Evolutionary conservation across 2,329 filamentous ascomycete genomes (phyloP), one percentile per base, ranked within the genome.

Genomic region (Curvularia spicifera): DNA sequence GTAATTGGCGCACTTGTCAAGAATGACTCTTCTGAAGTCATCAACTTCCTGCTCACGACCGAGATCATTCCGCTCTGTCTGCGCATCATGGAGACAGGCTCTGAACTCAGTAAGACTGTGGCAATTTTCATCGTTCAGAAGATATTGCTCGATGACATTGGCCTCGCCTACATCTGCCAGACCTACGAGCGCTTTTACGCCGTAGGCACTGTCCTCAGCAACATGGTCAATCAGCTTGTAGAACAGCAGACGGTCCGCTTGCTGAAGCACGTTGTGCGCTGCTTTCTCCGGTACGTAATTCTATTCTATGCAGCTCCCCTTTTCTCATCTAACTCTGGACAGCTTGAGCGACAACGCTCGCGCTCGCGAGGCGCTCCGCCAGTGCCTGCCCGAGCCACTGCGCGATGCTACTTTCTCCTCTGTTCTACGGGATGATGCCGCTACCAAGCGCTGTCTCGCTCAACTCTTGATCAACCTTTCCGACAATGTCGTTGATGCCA

Each of bases 61-160:
- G 95, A 99, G 80, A 99, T 99, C 68, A 99, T 99, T 57, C 95
- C 95, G 9, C 86, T 99, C 12, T 99, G 95, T 78, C 88, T 99
- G 44, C 89, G 95, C 60, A 99, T 99, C 73, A 99, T 99, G 95
- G 95, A 99, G 82, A 99, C 95, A 0, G 95, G 95, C 49, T 97
- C 93, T 0, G 95, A 99, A 79, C 85, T 99, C 60, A 97, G 93
- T 83, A 99, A 99, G 83, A 99, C 95, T 0, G 95, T 99, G 13
- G 95, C 95, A 57, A 99, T 99, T 71, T 99, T 99, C 82, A 99
- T 99, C 71, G 95, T 99, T 18, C 95, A 99, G 79, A 99, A 99
- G 84, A 99, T 99, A 26, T 81, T 99, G 51, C 86, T 99, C 2
- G 95, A 99, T 74, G 95, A 99, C 71, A 94, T 96, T 71, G 95